A percentile compares a stretch with the other conserved stretches of the same genome.
Evolutionary conservation across 1,284 basidiomycete genomes (phyloP).

Genomic region (Schizophyllum amplum): DNA sequence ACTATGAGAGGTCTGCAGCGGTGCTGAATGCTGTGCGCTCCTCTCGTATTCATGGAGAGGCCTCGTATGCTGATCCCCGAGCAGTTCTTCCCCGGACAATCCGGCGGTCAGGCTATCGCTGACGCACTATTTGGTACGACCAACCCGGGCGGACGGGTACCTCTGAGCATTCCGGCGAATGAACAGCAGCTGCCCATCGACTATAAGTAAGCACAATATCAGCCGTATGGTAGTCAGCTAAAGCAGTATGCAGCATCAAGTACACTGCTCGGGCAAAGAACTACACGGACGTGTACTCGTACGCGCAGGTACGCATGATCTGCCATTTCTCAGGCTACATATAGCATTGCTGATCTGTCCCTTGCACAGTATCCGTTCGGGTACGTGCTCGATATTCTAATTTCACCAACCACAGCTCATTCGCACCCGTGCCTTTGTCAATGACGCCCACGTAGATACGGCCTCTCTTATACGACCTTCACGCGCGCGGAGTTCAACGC

Average conservation of each 20-base stretch:
- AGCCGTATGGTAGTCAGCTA: too few relatives aligned
- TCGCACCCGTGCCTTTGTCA: too few relatives aligned
- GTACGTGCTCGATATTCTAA: too few relatives aligned
- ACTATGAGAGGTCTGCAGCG: slow-evolving; percentile 19
- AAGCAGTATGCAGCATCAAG: slow-evolving; percentile 15
- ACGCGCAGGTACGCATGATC: slow-evolving; percentile 4
- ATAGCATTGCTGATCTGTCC: too few relatives aligned
- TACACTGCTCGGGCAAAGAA: slow-evolving; percentile 17
- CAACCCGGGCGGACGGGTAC: slow-evolving; percentile 21
- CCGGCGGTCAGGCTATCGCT: slow-evolving; percentile 21
- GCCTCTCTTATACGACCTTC: slow-evolving; percentile 21
- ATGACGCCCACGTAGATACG: slow-evolving; percentile 12
- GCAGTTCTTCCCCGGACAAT: slow-evolving; percentile 23
- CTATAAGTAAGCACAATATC: slow-evolving; percentile 16
- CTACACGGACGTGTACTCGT: slow-evolving; percentile 20
- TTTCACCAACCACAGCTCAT: too few relatives aligned
- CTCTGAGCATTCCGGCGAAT: slow-evolving; percentile 20
- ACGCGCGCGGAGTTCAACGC: slow-evolving; percentile 18
- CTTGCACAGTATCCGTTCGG: too few relatives aligned
- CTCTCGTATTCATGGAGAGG: background rate
- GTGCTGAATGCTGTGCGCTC: slow-evolving; percentile 18
- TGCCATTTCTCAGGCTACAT: too few relatives aligned
- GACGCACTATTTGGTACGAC: slow-evolving; percentile 21
- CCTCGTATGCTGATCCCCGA: background rate
- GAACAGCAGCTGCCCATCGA: slow-evolving; percentile 18